phyloP scores from a whole-genome alignment of 495 filamentous ascomycete species.

The Penicillium longicatenatum region DNA sequence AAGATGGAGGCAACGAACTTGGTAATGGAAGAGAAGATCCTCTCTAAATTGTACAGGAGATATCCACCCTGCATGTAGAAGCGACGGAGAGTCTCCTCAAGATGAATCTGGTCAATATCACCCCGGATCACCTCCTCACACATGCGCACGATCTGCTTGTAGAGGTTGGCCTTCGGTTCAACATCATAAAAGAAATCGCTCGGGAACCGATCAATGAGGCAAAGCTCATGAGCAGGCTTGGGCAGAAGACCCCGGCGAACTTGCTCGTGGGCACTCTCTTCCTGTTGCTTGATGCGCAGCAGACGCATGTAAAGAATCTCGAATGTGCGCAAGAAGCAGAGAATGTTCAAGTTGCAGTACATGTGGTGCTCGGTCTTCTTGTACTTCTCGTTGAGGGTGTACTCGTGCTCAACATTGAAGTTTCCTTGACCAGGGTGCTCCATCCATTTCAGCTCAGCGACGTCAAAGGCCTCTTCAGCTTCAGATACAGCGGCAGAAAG shows the following conservation, averaged over 20 bases:
- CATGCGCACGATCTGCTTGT: constrained; percentile 67
- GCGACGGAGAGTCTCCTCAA: constrained; percentile 86
- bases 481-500: constrained; percentile 50
- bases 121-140: constrained; percentile 68
- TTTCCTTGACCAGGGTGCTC: constrained; percentile 57
- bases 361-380: constrained; percentile 77
- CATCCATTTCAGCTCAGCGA: constrained; percentile 57
- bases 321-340: constrained; percentile 91
- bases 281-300: constrained; percentile 75
- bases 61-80: constrained; percentile 89
- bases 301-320: constrained; percentile 85
- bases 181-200: constrained; percentile 79
- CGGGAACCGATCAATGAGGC: constrained; percentile 73
- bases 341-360: constrained; percentile 86
- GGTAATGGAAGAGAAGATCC: constrained; percentile 74
- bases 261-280: constrained; percentile 68
- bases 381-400: constrained; percentile 79
- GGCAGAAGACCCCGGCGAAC: constrained; percentile 63
- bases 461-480: constrained; percentile 48
- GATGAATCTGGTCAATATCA: constrained; percentile 74
- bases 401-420: constrained; percentile 57
- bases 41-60: constrained; percentile 86
- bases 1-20: constrained; percentile 76
- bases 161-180: constrained; percentile 62
- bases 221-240: constrained; percentile 80